Evolutionary conservation across 2,329 filamentous ascomycete genomes (phyloP), one percentile per base, ranked within the genome.

Genomic region (Diplocarpon mali): DNA sequence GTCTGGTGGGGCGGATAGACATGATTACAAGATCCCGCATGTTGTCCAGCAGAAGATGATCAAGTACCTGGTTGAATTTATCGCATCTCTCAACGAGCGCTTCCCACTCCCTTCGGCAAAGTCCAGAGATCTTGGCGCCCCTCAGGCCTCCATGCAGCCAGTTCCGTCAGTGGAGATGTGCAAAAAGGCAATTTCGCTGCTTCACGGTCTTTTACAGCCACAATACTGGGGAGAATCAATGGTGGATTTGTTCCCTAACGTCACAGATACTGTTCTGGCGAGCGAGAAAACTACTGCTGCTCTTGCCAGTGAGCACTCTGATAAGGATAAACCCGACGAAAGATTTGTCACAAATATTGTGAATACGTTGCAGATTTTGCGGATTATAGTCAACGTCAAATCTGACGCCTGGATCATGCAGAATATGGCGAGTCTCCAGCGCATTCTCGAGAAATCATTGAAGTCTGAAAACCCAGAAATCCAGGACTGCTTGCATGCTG

Each of bases 11-110:
- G 65, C 67, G 10, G 79, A 80, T 39, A 71, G 72, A 48, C 64
- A 67, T 0, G 84, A 88, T 45, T 89, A 85, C 54, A 70, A 75
- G 49, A 80, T 90, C 20, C 76, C 83, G 8, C 62, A 73, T 0
- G 62, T 75, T 1, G 78, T 84, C 43, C 78, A 89, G 15, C 75
- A 80, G 35, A 83, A 87, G 63, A 83, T 98, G 69, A 75, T 95
- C 38, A 95, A 95, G 64, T 98, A 96, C 59, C 75, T 98, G 28
- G 85, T 96, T 27, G 85, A 92, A 49, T 96, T 96, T 64, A 95
- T 96, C 55, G 89, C 88, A 1, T 84, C 87, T 40, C 72, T 95
- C 16, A 83, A 84, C 14, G 92, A 96, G 64, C 78, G 89, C 29
- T 95, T 85, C 61, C 80, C 80, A 15, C 75, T 88, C 16, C 82